Evolutionary conservation across 371 early-diverging fungal species (phyloP).

Genomic region (Edhazardia aedis): DNA sequence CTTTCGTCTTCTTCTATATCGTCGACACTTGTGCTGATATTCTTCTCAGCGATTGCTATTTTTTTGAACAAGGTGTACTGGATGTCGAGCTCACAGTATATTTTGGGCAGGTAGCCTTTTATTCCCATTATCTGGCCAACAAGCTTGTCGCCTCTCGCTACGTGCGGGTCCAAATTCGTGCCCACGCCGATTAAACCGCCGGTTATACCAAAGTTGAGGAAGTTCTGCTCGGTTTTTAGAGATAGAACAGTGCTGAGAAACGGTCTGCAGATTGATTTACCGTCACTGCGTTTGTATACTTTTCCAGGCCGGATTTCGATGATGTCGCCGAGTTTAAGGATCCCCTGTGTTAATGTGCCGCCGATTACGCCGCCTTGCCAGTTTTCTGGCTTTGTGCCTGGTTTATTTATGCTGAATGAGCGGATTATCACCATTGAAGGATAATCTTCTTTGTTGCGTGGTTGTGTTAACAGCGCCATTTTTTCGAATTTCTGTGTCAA

Average conservation of each 20-base stretch:
- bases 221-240: conserved; percentile 73
- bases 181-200: conserved; percentile 99
- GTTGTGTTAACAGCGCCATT: too few species aligned
- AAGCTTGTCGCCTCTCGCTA: conserved; percentile 90
- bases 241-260: conserved; percentile 73
- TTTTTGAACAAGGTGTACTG: conserved; percentile 82
- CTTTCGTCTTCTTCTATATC: conserved; percentile 77
- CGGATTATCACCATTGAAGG: conserved; percentile 92
- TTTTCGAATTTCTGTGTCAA: too few species aligned
- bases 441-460: conserved; percentile 59
- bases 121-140: conserved; percentile 93
- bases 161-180: conserved; percentile 85
- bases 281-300: conserved; percentile 67
- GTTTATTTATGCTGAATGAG: conserved; percentile 97
- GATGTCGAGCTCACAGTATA: conserved; percentile 79
- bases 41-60: conserved; percentile 66
- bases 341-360: conserved; percentile 85
- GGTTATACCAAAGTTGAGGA: conserved; percentile 82
- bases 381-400: conserved; percentile 77
- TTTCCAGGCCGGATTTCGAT: conserved; percentile 98
- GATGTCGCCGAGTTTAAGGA: conserved; percentile 73
- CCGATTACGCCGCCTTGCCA: conserved; percentile 97
- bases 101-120: conserved; percentile 74
- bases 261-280: conserved; percentile 64
- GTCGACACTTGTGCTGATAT: conserved; percentile 57